Conservation (phyloP, 306 rosid genomes). For the Lithocarpus polystachyus region DNA sequence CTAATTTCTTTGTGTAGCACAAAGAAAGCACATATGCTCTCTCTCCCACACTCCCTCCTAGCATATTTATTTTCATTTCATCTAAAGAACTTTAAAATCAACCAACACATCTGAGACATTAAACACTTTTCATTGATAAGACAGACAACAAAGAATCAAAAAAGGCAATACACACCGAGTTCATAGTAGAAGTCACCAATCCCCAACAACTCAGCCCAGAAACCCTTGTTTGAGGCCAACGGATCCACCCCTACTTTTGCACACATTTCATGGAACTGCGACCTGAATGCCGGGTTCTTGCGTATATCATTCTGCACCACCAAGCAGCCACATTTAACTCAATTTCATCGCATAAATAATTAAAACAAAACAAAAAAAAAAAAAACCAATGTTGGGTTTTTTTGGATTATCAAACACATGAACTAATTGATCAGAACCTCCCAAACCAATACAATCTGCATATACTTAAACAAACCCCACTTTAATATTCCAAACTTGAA, state of each 20-base stretch:
- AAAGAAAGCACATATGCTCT: no score
- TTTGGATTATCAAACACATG: neutral
- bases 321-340: neutral
- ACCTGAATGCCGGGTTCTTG: constrained; percentile 95
- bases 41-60: neutral
- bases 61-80: neutral
- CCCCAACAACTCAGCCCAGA: constrained; percentile 97
- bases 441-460: neutral
- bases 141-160: constrained; percentile 10
- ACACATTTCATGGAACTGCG: constrained; percentile 98
- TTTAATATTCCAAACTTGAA: neutral
- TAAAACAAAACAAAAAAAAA: neutral
- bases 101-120: neutral
- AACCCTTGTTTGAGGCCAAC: constrained; percentile 92
- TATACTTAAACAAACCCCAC: neutral
- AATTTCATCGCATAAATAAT: neutral
- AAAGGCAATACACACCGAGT: constrained; percentile 69
- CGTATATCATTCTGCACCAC: constrained; percentile 80
- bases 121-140: neutral
- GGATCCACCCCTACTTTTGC: constrained; percentile 98
- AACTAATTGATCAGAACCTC: neutral
- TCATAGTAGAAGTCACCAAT: constrained; percentile 96
- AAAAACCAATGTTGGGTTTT: neutral
- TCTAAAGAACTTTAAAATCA: neutral
- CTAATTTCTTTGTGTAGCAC: neutral